Evolutionary conservation across 2,329 filamentous ascomycete species (phyloP).

Genomic region (Xenoacremonium recifei): DNA sequence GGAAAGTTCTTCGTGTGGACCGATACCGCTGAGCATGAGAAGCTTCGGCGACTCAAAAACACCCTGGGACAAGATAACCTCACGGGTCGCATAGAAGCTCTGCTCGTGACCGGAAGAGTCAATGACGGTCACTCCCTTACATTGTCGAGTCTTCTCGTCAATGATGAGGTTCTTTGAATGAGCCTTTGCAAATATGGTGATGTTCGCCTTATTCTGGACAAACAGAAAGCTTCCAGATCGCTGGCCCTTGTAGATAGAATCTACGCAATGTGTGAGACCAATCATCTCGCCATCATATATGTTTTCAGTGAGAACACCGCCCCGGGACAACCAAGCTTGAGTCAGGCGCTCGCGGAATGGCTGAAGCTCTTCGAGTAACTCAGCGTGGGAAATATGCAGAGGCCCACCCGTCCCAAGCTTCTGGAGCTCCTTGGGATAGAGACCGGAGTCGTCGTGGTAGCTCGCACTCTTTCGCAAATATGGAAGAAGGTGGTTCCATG

Average conservation of each 20-base stretch:
- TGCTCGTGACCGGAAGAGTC: constrained; percentile 34
- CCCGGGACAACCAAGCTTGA: background rate
- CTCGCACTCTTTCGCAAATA: background rate
- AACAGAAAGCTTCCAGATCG: constrained; percentile 52
- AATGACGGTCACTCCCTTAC: constrained; percentile 47
- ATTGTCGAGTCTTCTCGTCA: constrained; percentile 37
- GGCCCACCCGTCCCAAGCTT: background rate
- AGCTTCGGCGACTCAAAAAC: constrained; percentile 65
- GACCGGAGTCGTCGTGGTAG: background rate
- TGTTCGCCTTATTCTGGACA: constrained; percentile 52
- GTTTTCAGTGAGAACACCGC: background rate
- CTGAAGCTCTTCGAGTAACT: background rate
- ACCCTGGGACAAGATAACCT: constrained; percentile 49
- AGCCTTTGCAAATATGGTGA: constrained; percentile 47
- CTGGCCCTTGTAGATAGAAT: background rate
- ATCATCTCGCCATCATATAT: background rate
- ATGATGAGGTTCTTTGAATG: constrained; percentile 55
- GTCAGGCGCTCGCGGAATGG: background rate
- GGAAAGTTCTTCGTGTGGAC: constrained; percentile 51
- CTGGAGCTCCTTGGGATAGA: background rate
- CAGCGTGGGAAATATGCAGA: background rate
- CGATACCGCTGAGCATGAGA: constrained; percentile 64
- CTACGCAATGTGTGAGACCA: background rate
- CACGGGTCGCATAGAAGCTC: constrained; percentile 45
- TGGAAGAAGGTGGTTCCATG: constrained; percentile 25